Evolutionary conservation across 2,329 filamentous ascomycete species (phyloP), one percentile per base, ranked within the genome.

Genomic region (Fusarium sp.): DNA sequence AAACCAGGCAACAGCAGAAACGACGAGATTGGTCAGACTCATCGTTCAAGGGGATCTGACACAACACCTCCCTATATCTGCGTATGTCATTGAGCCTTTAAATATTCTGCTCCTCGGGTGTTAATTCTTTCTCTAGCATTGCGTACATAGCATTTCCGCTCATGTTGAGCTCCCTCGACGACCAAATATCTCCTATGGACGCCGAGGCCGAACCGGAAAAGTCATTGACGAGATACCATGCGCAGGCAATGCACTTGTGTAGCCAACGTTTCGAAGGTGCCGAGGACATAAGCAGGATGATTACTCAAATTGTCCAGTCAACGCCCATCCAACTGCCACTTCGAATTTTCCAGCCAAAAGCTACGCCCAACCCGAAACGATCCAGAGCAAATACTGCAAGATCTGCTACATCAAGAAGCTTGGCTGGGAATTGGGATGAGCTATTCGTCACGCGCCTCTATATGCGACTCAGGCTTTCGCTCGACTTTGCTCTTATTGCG

Each of bases 81-180:
- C 51, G 61, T 63, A 14, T 14, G 61, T 36, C 0, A 1, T 0
- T 2, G 2, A 1, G 5, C 28, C 1, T 1, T 3, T 5, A 1
- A 2, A 20, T 3, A 20, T 3, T 20, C 18, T 20, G 18, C 3
- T 20, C 18, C 18, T 20, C n/a, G 18, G 2, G 2, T 20, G 18
- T 20, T 20, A 3, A 20, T 20, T 20, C 18, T 20, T 20, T 20
- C 1, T 9, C n/a, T 1, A 63, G 60, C 0, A 63, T 63, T 2
- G 61, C 61, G 0, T 63, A 63, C 9, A 63, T 63, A 15, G 61
- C 61, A 3, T 63, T 64, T 1, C 61, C 61, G 7, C 61, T 63
- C 5, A 63, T 63, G 61, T 22, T 63, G 2, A 63, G 59, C 17
- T 58, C 61, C 5, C 22, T 63, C 0, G 59, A 64, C 13, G 59